Evolutionary conservation across 1,284 basidiomycete genomes (phyloP).

Genomic region (Pseudozyma sp.): DNA sequence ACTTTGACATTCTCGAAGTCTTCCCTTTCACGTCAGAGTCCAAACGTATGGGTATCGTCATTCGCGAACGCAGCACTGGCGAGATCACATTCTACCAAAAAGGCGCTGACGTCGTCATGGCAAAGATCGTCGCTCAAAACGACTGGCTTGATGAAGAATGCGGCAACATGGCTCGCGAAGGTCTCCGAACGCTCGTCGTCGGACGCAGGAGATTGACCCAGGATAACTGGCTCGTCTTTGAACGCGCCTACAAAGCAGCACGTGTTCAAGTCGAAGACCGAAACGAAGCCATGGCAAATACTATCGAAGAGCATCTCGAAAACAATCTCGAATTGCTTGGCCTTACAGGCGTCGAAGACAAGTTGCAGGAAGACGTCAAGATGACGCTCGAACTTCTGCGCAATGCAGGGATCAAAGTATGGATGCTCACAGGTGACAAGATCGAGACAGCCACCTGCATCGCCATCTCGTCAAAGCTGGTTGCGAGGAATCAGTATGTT

Average conservation of each 20-base stretch:
- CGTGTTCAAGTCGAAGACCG: constrained; percentile 76
- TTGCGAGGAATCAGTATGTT: constrained; percentile 95
- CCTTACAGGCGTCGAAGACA: constrained; percentile 97
- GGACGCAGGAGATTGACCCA: constrained; percentile 81
- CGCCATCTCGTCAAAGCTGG: constrained; percentile 95
- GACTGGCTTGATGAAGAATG: constrained; percentile 99
- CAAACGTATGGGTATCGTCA: constrained; percentile 98
- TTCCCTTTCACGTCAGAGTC: constrained; percentile 98
- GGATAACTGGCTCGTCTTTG: constrained; percentile 81
- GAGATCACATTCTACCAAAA: constrained; percentile 94
- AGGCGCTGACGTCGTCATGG: constrained; percentile 98
- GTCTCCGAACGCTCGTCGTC: constrained; percentile 91
- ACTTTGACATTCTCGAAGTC: constrained; percentile 89
- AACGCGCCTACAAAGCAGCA: constrained; percentile 80
- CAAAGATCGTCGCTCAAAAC: constrained; percentile 90
- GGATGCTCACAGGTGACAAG: constrained; percentile 99
- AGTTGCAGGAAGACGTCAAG: constrained; percentile 96
- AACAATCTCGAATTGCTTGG: constrained; percentile 90
- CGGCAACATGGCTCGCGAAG: constrained; percentile 98
- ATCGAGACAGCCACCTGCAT: constrained; percentile 99
- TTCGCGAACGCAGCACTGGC: constrained; percentile 80
- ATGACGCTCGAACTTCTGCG: constrained; percentile 89
- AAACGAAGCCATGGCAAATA: constrained; percentile 81
- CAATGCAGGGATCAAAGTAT: constrained; percentile 98
- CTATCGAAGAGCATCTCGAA: constrained; percentile 83